Evolutionary conservation across 495 filamentous ascomycete species (phyloP), one percentile per base, ranked within the genome.

Genomic region (Penicillium paradoxum): DNA sequence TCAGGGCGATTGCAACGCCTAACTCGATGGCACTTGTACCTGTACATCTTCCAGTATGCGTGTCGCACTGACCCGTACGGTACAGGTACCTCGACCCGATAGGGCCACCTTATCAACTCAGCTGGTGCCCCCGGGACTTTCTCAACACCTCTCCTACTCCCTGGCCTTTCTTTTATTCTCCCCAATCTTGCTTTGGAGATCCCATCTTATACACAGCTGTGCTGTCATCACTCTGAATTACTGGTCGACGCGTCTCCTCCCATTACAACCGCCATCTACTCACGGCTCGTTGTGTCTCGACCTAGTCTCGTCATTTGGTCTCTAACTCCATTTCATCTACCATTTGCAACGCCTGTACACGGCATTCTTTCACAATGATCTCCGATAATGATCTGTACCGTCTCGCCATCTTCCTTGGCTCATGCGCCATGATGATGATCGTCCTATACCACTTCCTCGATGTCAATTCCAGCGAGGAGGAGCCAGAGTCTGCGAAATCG

Each of bases 371-470:
- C 70, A 83, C 42, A 36, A 93, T 93, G 89, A 91, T 93, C 68
- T 84, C 87, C 72, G 89, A 93, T 83, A 74, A 84, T 57, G 85
- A 90, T 48, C 83, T 93, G 61, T 88, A 89, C 74, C 78, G 80
- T 24, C 84, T 99, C 19, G 91, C 93, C 71, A 84, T 96, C 66
- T 92, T 96, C 71, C 88, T 97, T 51, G 93, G 95, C 73, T 90
- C 84, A 37, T 79, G 85, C 29, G 83, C 93, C 60, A 93, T 97
- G 91, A 81, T 96, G 48, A 82, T 99, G 57, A 96, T 96, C 42
- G 83, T 97, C 39, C 72, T 96, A 17, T 97, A 97, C 79, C 90
- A 96, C 74, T 97, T 95, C 78, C 85, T 99, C 60, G 91, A 97
- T 64, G 83, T 97, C 77, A 98, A 98, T 68, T 83, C 91, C 30